Conservation (phyloP, 2,329 filamentous ascomycete species). For the Aspergillus jensenii region DNA sequence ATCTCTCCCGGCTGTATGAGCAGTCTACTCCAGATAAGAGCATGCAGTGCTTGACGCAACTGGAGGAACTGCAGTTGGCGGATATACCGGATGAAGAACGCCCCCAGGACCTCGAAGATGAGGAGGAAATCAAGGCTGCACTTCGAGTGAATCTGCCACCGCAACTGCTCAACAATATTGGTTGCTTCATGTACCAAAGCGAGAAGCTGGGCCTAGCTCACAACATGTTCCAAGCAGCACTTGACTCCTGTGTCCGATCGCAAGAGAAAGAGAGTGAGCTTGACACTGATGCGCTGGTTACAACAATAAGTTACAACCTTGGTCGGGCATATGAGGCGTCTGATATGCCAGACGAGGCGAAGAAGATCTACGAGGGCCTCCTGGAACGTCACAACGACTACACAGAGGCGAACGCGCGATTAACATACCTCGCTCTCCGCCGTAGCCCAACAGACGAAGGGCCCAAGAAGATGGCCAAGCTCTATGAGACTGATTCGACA, state of each 20-base stretch:
- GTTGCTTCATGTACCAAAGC: conserved; percentile 87
- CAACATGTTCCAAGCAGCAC: conserved; percentile 86
- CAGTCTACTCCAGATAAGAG: conserved; percentile 82
- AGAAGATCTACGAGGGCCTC: conserved; percentile 83
- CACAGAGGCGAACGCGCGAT: conserved; percentile 81
- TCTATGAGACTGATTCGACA: conserved; percentile 78
- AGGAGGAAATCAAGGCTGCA: conserved; percentile 55
- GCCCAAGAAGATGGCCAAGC: conserved; percentile 77
- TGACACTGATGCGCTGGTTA: conserved; percentile 88
- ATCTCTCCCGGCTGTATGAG: conserved; percentile 90
- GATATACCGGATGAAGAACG: conserved; percentile 71
- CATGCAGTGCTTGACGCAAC: conserved; percentile 84
- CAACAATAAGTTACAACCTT: conserved; percentile 95
- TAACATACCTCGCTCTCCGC: conserved; percentile 86
- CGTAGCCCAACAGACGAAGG: conserved; percentile 81
- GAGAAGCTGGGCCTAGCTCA: conserved; percentile 79
- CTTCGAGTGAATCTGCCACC: conserved; percentile 80
- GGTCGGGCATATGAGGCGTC: conserved; percentile 89
- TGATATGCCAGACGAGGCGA: conserved; percentile 76
- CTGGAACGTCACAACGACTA: conserved; percentile 86
- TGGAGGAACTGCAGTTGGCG: conserved; percentile 85
- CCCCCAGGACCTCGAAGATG: conserved; percentile 60
- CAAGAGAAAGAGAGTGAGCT: conserved; percentile 71
- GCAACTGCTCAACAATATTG: conserved; percentile 94
- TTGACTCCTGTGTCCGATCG: conserved; percentile 82